Conservation (phyloP, 2,329 filamentous ascomycete species). For the Diaporthe caulivora region DNA sequence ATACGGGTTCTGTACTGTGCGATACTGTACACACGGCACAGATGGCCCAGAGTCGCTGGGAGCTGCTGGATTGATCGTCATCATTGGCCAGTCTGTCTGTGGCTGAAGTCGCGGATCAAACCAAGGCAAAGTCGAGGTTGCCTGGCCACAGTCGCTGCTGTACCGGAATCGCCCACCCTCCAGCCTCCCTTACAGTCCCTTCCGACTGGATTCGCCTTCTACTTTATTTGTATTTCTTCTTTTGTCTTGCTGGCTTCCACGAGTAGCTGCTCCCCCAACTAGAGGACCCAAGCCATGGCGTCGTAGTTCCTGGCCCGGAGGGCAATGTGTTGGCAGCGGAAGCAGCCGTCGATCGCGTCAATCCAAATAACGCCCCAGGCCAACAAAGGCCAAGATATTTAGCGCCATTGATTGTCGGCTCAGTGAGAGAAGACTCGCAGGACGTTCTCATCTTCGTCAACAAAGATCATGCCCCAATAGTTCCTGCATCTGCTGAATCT, state of each 20-base stretch:
- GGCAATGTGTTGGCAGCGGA: constrained; percentile 26
- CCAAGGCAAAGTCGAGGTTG: constrained; percentile 9
- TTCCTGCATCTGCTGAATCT: background rate
- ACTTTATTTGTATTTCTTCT: background rate
- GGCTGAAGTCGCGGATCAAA: constrained; percentile 24
- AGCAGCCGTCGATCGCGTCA: constrained; percentile 27
- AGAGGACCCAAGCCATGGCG: constrained; percentile 13
- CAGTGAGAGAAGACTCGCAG: background rate
- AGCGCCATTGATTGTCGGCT: constrained; percentile 17
- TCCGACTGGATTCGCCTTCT: background rate
- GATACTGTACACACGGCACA: constrained; percentile 28
- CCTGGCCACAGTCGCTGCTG: background rate
- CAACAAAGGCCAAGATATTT: background rate
- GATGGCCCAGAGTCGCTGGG: constrained; percentile 10
- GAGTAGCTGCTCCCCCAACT: background rate
- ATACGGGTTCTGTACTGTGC: constrained; percentile 7
- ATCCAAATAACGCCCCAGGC: constrained; percentile 20
- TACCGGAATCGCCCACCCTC: background rate
- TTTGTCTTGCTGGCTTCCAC: background rate
- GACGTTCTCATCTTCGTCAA: constrained; percentile 17
- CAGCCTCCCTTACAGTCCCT: constrained; percentile 21
- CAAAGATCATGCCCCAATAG: background rate
- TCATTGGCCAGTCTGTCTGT: constrained; percentile 15
- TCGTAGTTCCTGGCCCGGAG: constrained; percentile 5
- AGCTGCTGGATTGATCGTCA: constrained; percentile 1